Conservation (phyloP, 768 basidiomycete genomes). For the Leucocoprinus leucothites region DNA sequence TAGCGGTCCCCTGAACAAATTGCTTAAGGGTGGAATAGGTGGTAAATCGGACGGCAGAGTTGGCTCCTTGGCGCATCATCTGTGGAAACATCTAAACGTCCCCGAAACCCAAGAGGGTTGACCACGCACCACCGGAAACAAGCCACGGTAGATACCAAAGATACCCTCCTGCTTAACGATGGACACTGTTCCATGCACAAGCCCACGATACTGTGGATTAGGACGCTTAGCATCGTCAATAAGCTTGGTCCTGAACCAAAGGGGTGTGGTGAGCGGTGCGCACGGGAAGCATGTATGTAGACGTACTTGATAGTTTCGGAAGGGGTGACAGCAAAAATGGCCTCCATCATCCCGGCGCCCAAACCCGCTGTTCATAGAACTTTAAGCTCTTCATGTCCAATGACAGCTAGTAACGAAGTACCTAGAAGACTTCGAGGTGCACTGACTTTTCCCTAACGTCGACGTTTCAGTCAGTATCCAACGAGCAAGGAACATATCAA, state of each 20-base stretch:
- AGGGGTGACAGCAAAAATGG: constrained; percentile 92
- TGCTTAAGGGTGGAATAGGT: constrained; percentile 95
- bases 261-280: not conserved
- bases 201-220: constrained; percentile 80
- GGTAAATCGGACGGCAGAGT: constrained; percentile 94
- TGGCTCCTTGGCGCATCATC: constrained; percentile 98
- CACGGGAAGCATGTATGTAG: not conserved
- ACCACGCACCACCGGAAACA: constrained; percentile 84
- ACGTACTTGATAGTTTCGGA: constrained; percentile 97
- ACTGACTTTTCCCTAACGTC: constrained; percentile 82
- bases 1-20: constrained; percentile 79
- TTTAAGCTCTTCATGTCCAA: not conserved
- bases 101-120: too few relatives aligned
- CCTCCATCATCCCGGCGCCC: constrained; percentile 90
- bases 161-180: constrained; percentile 89
- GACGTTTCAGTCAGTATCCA: not conserved
- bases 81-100: constrained; percentile 27
- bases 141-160: constrained; percentile 80
- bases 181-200: constrained; percentile 76
- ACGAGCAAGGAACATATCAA: constrained; percentile 1
- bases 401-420: constrained; percentile 22
- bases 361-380: constrained; percentile 53
- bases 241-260: constrained; percentile 76
- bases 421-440: constrained; percentile 83
- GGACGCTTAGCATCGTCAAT: constrained; percentile 91